phyloP scores from a whole-genome alignment of 2,329 filamentous ascomycete species.

The Calonectria crousiana region DNA sequence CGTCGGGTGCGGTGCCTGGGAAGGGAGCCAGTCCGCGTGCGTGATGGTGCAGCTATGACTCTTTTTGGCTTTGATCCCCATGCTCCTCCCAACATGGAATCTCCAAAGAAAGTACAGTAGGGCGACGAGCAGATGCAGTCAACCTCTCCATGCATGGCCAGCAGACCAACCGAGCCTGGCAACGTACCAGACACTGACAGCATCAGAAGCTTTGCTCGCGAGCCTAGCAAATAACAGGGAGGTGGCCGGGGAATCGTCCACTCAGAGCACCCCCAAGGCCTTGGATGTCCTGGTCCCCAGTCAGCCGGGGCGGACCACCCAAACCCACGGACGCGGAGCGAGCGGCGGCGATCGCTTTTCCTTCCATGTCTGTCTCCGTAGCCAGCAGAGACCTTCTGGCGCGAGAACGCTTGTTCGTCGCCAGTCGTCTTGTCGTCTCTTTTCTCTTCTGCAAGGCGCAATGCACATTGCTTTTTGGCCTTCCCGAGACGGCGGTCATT shows the following conservation, averaged over 20 bases:
- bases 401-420: slow-evolving; percentile 18
- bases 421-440: slow-evolving; percentile 41
- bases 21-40: slow-evolving; percentile 15
- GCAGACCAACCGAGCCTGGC: slow-evolving; percentile 20
- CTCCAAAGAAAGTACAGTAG: slow-evolving; percentile 1
- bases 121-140: slow-evolving; percentile 12
- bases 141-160: slow-evolving; percentile 17
- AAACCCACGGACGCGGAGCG: slow-evolving; percentile 46
- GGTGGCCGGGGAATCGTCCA: slow-evolving; percentile 16
- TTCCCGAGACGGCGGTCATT: slow-evolving; percentile 35
- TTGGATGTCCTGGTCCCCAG: slow-evolving; percentile 33
- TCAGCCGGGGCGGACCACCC: slow-evolving; percentile 43
- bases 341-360: slow-evolving; percentile 42
- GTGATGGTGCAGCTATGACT: slow-evolving; percentile 19
- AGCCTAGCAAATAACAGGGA: slow-evolving; percentile 18
- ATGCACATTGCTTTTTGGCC: slow-evolving; percentile 40
- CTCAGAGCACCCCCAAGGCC: slow-evolving; percentile 24
- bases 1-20: slow-evolving; percentile 23
- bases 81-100: slow-evolving; percentile 16
- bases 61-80: slow-evolving; percentile 17
- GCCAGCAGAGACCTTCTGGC: slow-evolving; percentile 20
- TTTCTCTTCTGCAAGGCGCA: slow-evolving; percentile 39
- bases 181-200: slow-evolving; percentile 20
- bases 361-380: slow-evolving; percentile 31
- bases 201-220: slow-evolving; percentile 19